Evolutionary conservation across 805 yeast species (phyloP).

Genomic region (Metschnikowia sp.): DNA sequence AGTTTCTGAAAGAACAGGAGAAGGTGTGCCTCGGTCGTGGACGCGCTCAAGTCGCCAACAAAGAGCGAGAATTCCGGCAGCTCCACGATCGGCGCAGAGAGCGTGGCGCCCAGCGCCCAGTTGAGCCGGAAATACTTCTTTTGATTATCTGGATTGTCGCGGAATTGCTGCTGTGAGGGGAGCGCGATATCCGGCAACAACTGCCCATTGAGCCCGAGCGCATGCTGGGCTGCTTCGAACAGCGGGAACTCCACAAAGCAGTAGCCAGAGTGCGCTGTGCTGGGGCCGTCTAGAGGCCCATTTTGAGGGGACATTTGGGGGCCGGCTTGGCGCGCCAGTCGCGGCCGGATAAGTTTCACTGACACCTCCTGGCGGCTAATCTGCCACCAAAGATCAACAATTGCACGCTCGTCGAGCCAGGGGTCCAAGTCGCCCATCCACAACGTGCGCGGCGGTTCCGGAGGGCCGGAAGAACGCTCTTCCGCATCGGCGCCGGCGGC

Average conservation of each 20-base stretch:
- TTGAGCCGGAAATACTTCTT: slow-evolving; percentile 68
- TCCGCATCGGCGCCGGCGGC: slow-evolving; percentile 23
- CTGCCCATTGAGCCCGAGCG: slow-evolving; percentile 62
- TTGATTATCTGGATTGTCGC: slow-evolving; percentile 43
- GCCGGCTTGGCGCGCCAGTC: slow-evolving; percentile 19
- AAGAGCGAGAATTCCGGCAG: slow-evolving; percentile 75
- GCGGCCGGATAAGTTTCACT: slow-evolving; percentile 63
- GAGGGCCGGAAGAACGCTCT: slow-evolving; percentile 9
- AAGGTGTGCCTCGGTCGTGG: slow-evolving; percentile 77
- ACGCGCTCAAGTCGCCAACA: slow-evolving; percentile 80
- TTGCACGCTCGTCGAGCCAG: slow-evolving; percentile 64
- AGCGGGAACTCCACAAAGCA: slow-evolving; percentile 74
- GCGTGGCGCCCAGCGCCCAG: slow-evolving; percentile 84
- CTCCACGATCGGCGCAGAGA: slow-evolving; percentile 65
- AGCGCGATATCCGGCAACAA: slow-evolving; percentile 55
- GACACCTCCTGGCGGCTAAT: slow-evolving; percentile 52
- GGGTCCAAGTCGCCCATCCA: slow-evolving; percentile 92
- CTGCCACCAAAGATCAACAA: slow-evolving; percentile 55
- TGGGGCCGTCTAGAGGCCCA: background rate
- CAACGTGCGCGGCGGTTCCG: slow-evolving; percentile 61
- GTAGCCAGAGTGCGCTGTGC: slow-evolving; percentile 51
- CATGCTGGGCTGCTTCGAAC: slow-evolving; percentile 67
- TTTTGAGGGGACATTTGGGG: slow-evolving; percentile 11
- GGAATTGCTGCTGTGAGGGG: slow-evolving; percentile 40
- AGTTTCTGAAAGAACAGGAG: slow-evolving; percentile 66